phyloP scores from a whole-genome alignment of 1,284 basidiomycete genomes.

The Somion occarium region DNA sequence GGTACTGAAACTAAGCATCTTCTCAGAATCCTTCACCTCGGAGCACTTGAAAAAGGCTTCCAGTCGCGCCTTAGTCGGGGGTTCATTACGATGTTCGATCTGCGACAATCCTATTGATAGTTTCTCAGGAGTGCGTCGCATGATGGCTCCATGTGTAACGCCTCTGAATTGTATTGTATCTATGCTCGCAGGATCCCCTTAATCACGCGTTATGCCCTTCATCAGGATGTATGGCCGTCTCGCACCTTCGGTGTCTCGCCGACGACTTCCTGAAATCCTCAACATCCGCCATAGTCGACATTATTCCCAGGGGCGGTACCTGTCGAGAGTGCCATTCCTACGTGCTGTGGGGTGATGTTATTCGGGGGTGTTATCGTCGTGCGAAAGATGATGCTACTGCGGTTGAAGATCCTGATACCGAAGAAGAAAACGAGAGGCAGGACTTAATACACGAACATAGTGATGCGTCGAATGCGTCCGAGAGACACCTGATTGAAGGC shows the following conservation, averaged over 20 bases:
- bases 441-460: not conserved
- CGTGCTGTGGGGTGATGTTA: conserved; percentile 69
- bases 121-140: conserved; percentile 43
- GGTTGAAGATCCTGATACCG: conserved; percentile 23
- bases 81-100: conserved; percentile 42
- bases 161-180: too few relatives aligned
- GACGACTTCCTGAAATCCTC: conserved; percentile 40
- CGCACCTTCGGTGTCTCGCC: conserved; percentile 73
- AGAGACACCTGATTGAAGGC: not conserved
- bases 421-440: conserved; percentile 20
- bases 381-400: conserved; percentile 30
- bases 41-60: conserved; percentile 52
- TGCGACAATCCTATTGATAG: conserved; percentile 43
- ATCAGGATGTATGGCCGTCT: conserved; percentile 44
- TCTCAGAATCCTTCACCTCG: conserved; percentile 47
- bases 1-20: too few relatives aligned
- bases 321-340: conserved; percentile 55
- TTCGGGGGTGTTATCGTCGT: conserved; percentile 65
- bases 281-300: conserved; percentile 17
- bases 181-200: conserved; percentile 46
- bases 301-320: conserved; percentile 60
- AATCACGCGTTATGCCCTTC: conserved; percentile 48
- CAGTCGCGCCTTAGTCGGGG: conserved; percentile 31
- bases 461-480: not conserved
- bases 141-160: too few relatives aligned